Conservation (phyloP, 257 asterid species). For the Solanum bulbocastanum region DNA sequence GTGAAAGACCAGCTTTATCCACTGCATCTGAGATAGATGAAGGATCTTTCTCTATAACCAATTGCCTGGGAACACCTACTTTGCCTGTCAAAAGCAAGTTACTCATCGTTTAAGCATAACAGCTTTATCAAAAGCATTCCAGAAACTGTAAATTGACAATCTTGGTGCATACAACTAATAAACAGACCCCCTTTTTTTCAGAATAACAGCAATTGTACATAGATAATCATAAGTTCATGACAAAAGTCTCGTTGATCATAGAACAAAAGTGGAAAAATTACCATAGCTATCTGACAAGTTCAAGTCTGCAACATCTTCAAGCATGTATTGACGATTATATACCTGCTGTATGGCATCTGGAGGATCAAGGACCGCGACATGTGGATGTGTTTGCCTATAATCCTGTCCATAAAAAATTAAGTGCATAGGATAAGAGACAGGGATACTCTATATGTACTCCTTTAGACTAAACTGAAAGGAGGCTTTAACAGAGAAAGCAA, state of each 20-base stretch:
- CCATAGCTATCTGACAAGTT: conserved; percentile 65
- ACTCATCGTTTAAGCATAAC: not conserved
- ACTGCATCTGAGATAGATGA: conserved; percentile 60
- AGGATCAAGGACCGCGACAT: conserved; percentile 95
- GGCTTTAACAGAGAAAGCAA: not conserved
- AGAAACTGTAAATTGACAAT: not conserved
- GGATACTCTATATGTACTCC: not conserved
- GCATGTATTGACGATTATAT: conserved; percentile 87
- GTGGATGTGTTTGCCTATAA: conserved; percentile 77
- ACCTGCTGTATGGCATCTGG: conserved; percentile 89
- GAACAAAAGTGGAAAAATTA: conserved; percentile 12
- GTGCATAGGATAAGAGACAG: not conserved
- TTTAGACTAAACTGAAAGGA: not conserved
- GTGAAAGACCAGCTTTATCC: conserved; percentile 47
- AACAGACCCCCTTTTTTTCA: not conserved
- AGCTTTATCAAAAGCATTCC: not conserved
- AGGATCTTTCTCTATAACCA: conserved; percentile 54
- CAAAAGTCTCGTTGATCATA: not conserved
- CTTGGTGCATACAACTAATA: not conserved
- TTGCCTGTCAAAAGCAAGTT: conserved; percentile 26
- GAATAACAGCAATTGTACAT: not conserved
- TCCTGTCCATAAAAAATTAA: conserved; percentile 27
- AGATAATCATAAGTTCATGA: not conserved
- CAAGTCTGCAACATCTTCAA: conserved; percentile 86
- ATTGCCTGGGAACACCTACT: conserved; percentile 67